Evolutionary conservation across 495 filamentous ascomycete genomes (phyloP), one percentile per base, ranked within the genome.

Genomic region (Podospora pseudocomata): DNA sequence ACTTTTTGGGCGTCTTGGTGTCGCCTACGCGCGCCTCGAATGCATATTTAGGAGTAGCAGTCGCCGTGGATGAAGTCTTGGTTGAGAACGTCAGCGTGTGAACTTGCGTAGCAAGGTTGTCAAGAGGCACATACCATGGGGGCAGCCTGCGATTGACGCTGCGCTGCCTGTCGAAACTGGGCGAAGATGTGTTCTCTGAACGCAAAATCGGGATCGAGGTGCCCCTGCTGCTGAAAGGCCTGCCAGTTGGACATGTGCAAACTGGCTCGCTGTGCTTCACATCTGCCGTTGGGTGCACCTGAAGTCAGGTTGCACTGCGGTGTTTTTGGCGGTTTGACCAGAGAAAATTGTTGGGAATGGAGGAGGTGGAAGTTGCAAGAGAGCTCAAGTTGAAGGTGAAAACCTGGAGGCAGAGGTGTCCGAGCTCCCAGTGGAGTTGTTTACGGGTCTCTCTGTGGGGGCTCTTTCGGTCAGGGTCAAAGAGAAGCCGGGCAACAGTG

Each of bases 1-100:
- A 98, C 95, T 88, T 91, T 80, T 97, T 97, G 55, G 90, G 91
- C 23, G 92, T 86, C 75, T 92, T 94, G 68, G 94, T 87, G 70
- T 96, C 93, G 62, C 96, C 90, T 27, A 93, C 87, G 72, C 90
- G 91, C 78, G 86, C 82, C 73, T 94, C 90, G 80, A 97, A 97
- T 61, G 73, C 77, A 77, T 89, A 89, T 81, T 86, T 80, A 63
- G 90, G 88, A 77, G 86, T 90, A 39, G 90, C 81, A 19, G 87
- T 88, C 64, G 90, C 90, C 64, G 87, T 78, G 69, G 87, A 86
- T 72, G 88, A 89, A 79, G 86, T 86, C 88, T 90, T 79, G 2
- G 30, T 30, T 26, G 59, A n/a, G 27, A 34, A 53, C 23, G 49
- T 30, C 23, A 58, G 53, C 32, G 56, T 55, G 39, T 67, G 72